Percentiles rank a stretch among this genome's conserved stretches.
Conservation (phyloP, 352 stramenopile genomes). For the Globisporangium okanoganense region DNA sequence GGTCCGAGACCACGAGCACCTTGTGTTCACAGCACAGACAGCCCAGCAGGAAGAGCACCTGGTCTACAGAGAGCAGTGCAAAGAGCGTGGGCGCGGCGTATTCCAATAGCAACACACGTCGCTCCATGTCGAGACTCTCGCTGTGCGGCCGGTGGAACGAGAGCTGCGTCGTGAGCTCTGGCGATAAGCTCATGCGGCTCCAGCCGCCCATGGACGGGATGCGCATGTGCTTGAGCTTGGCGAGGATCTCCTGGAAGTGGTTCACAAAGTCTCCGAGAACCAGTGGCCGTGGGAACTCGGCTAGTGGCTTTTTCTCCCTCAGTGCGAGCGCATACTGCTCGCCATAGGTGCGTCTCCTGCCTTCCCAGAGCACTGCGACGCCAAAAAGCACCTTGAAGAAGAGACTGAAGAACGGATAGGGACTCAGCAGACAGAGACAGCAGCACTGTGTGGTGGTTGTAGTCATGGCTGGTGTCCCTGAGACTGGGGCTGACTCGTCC, state of each 20-base stretch:
- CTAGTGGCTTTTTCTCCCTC: constrained; percentile 15
- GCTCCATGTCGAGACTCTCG: constrained; percentile 45
- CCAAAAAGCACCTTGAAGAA: constrained; percentile 84
- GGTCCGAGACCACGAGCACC: constrained; percentile 69
- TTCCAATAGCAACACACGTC: constrained; percentile 60
- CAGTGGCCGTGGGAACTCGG: constrained; percentile 18
- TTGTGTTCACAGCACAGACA: constrained; percentile 76
- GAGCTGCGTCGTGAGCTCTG: constrained; percentile 57
- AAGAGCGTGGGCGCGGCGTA: constrained; percentile 72
- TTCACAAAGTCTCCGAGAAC: constrained; percentile 54
- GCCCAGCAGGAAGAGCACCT: constrained; percentile 72
- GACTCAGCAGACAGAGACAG: constrained; percentile 70
- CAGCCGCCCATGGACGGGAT: constrained; percentile 75
- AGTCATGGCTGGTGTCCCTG: too few relatives aligned
- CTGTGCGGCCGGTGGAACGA: constrained; percentile 76
- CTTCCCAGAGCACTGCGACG: constrained; percentile 68
- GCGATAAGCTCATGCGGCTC: constrained; percentile 57
- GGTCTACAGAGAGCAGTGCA: constrained; percentile 67
- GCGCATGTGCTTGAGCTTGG: constrained; percentile 50
- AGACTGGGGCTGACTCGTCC: neutral
- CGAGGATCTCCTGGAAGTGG: constrained; percentile 62
- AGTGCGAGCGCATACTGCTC: constrained; percentile 24
- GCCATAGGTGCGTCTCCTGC: constrained; percentile 36
- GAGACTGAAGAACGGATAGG: constrained; percentile 80
- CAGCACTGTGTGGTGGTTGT: constrained; percentile 41